These are phyloP conservation scores for Coelastrella sp. DNA, from an alignment of 139 green algal genomes.

Conservation along the genomic window DNA sequence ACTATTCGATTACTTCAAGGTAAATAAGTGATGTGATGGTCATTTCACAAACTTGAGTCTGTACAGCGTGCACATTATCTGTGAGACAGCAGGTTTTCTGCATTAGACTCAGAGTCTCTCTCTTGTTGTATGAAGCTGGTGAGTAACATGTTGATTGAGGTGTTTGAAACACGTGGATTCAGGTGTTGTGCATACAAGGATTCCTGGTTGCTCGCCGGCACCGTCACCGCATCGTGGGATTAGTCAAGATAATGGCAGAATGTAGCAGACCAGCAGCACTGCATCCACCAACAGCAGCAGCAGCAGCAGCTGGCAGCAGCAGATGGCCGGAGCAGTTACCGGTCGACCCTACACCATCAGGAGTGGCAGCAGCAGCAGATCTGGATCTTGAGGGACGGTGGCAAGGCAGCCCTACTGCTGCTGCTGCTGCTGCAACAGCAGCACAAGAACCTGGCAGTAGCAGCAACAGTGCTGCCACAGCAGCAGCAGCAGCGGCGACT, in stretches of 20 bases:
- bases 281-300: not conserved
- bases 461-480: constrained; percentile 25
- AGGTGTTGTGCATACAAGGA: constrained; percentile 96
- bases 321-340: too few species aligned
- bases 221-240: constrained; percentile 78
- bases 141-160: too few species aligned
- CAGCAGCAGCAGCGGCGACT: constrained; percentile 2
- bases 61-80: too few species aligned
- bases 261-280: not conserved
- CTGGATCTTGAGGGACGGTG: not conserved
- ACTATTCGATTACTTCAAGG: constrained; percentile 95
- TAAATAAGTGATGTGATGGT: constrained; percentile 22
- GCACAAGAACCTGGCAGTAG: not conserved
- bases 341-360: too few species aligned
- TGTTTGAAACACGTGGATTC: too few species aligned
- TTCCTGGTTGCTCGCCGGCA: constrained; percentile 94
- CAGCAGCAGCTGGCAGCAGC: constrained; percentile 27
- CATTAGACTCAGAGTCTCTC: too few species aligned
- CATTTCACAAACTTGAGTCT: too few species aligned
- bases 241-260: constrained; percentile 41
- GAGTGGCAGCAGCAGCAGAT: not conserved
- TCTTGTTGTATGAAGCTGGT: too few species aligned
- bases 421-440: not conserved
- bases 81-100: too few species aligned
- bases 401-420: not conserved